These are phyloP conservation scores for Fraxinus nigra DNA, from an alignment of 305 asterid species.

Conservation along the genomic window DNA sequence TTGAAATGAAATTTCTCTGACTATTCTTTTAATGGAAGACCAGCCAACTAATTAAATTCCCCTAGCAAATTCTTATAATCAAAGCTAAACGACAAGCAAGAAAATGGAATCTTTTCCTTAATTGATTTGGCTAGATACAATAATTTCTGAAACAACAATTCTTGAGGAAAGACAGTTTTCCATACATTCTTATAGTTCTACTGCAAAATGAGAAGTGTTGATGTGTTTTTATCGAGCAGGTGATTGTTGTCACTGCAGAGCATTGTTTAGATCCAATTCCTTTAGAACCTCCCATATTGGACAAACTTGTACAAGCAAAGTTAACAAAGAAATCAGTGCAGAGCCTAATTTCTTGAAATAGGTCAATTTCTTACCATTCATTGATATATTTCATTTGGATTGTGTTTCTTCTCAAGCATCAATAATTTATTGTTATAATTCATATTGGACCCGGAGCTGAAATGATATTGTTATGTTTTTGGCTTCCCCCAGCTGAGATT, in stretches of 20 bases:
- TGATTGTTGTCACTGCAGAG: conserved; percentile 47
- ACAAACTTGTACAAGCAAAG: conserved; percentile 48
- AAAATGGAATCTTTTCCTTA: neutral
- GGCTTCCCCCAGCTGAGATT: too few relatives aligned
- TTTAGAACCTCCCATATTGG: conserved; percentile 42
- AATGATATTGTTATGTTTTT: too few relatives aligned
- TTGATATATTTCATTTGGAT: neutral
- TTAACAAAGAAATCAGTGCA: conserved; percentile 31
- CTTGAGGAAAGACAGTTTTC: neutral
- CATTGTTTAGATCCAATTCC: conserved; percentile 49
- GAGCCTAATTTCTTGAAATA: neutral
- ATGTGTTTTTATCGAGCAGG: conserved; percentile 29
- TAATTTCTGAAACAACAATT: neutral
- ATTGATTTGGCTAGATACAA: neutral
- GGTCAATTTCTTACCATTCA: neutral
- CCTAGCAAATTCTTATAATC: neutral
- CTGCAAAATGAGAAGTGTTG: neutral
- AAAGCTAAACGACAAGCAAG: neutral
- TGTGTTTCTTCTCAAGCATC: neutral
- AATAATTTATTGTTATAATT: neutral
- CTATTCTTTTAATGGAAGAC: neutral
- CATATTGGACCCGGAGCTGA: neutral
- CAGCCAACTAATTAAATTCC: neutral
- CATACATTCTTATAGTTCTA: neutral
- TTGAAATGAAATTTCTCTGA: too few relatives aligned